phyloP scores from a whole-genome alignment of 176 grass and related monocot species.

The Dendrocalamus sinicus region DNA sequence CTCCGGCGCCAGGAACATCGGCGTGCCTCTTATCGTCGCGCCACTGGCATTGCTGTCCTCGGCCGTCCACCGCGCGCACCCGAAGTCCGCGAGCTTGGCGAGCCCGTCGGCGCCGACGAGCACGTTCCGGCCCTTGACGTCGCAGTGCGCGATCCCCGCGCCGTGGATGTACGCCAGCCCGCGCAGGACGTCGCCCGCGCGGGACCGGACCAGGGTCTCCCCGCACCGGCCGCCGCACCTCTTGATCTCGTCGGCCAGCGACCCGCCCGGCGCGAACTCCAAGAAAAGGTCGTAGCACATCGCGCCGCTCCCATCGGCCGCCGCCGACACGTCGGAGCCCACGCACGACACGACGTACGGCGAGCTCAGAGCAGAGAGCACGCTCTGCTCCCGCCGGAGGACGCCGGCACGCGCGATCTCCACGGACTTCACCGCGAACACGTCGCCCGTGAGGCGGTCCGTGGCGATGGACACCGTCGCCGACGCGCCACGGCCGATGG shows the following conservation, averaged over 20 bases:
- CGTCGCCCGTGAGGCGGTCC: conserved; percentile 1
- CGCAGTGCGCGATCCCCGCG: conserved; percentile 50
- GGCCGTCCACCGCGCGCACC: conserved; percentile 38
- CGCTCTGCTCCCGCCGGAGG: conserved; percentile 40
- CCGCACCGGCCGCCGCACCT: conserved; percentile 22
- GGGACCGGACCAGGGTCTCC: conserved; percentile 40
- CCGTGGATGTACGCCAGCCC: conserved; percentile 49
- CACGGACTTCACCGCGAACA: conserved; percentile 61
- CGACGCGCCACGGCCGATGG: conserved; percentile 51
- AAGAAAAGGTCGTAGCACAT: conserved; percentile 40
- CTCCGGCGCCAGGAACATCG: conserved; percentile 56
- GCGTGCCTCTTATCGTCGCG: conserved; percentile 32
- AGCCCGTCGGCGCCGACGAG: conserved; percentile 46
- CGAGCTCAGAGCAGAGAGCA: conserved; percentile 41
- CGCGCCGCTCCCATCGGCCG: background rate
- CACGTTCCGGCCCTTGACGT: conserved; percentile 56
- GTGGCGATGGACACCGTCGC: conserved; percentile 54
- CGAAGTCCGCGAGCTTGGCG: conserved; percentile 60
- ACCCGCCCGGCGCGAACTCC: conserved; percentile 55
- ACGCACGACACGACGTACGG: conserved; percentile 45
- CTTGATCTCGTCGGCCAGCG: conserved; percentile 53
- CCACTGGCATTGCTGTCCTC: background rate
- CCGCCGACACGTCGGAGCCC: conserved; percentile 27
- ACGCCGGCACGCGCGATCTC: conserved; percentile 15
- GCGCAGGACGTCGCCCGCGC: conserved; percentile 35